Conservation (phyloP, 768 basidiomycete species). For the Tricholomella constricta region DNA sequence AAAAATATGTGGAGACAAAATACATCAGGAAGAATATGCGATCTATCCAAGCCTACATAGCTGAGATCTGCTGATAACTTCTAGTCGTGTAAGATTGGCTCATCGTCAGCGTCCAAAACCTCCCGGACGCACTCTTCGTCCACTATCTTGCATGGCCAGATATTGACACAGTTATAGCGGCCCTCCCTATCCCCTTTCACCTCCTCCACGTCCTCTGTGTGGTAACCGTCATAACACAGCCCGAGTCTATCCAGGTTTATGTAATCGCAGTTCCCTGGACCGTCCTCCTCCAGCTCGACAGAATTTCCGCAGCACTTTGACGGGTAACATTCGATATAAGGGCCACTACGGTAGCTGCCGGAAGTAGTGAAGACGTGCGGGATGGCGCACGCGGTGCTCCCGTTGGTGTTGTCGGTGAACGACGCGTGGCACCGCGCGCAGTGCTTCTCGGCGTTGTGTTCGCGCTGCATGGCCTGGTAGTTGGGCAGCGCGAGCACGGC, state of each 20-base stretch:
- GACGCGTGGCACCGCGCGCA: conserved; percentile 16
- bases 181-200: conserved; percentile 8
- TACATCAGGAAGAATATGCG: too few species aligned
- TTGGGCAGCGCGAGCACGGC: conserved; percentile 1
- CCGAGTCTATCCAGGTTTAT: background rate
- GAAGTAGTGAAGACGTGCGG: conserved; percentile 10
- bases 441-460: conserved; percentile 6
- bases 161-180: conserved; percentile 8
- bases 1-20: too few species aligned
- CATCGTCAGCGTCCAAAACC: background rate
- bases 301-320: conserved; percentile 4
- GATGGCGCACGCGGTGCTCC: conserved; percentile 7
- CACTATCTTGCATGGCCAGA: conserved; percentile 5
- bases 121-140: conserved; percentile 6
- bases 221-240: conserved; percentile 12
- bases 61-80: too few species aligned
- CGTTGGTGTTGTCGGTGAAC: conserved; percentile 11
- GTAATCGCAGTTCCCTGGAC: background rate
- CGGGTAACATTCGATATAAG: too few species aligned
- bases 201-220: conserved; percentile 14
- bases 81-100: background rate
- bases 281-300: background rate
- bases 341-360: too few species aligned
- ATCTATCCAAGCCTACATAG: too few species aligned
- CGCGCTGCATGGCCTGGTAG: conserved; percentile 6